Evolutionary conservation across 768 basidiomycete species (phyloP).

Genomic region (Calvatia gigantea): DNA sequence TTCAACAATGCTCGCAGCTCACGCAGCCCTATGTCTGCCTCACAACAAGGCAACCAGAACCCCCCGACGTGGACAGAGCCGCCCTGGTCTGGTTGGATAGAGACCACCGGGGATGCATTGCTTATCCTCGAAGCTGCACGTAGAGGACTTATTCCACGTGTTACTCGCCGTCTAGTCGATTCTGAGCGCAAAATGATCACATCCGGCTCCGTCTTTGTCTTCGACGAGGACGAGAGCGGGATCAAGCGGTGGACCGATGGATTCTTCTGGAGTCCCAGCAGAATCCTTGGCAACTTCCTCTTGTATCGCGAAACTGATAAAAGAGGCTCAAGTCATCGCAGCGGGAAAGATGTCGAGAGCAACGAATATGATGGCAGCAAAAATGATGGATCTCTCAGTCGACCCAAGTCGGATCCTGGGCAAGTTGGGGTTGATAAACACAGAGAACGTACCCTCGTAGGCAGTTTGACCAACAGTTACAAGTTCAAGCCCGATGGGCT

Average conservation of each 20-base stretch:
- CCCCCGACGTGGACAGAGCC: constrained; percentile 74
- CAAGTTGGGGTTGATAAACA: constrained; percentile 60
- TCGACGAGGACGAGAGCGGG: constrained; percentile 95
- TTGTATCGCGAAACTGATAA: constrained; percentile 95
- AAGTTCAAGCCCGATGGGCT: constrained; percentile 92
- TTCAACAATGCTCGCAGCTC: constrained; percentile 20
- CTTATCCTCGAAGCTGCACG: constrained; percentile 94
- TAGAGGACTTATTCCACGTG: constrained; percentile 84
- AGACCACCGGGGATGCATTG: constrained; percentile 93
- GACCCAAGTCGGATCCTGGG: constrained; percentile 50
- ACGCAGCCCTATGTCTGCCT: constrained; percentile 32
- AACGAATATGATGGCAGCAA: constrained; percentile 22
- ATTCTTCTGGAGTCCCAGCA: constrained; percentile 91
- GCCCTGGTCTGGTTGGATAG: constrained; percentile 93
- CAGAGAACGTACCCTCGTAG: constrained; percentile 79
- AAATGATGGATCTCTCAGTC: constrained; percentile 48
- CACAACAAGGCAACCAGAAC: constrained; percentile 32
- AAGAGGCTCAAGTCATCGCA: constrained; percentile 61
- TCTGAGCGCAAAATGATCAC: constrained; percentile 91
- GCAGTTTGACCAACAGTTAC: constrained; percentile 88
- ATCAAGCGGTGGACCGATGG: constrained; percentile 99
- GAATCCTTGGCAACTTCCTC: constrained; percentile 93
- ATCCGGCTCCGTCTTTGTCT: constrained; percentile 93
- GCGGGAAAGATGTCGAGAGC: constrained; percentile 32
- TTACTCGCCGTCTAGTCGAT: constrained; percentile 89